Base-by-base conservation (phyloP, 768 basidiomycete genomes). In the Dioszegia aurantiaca region DNA sequence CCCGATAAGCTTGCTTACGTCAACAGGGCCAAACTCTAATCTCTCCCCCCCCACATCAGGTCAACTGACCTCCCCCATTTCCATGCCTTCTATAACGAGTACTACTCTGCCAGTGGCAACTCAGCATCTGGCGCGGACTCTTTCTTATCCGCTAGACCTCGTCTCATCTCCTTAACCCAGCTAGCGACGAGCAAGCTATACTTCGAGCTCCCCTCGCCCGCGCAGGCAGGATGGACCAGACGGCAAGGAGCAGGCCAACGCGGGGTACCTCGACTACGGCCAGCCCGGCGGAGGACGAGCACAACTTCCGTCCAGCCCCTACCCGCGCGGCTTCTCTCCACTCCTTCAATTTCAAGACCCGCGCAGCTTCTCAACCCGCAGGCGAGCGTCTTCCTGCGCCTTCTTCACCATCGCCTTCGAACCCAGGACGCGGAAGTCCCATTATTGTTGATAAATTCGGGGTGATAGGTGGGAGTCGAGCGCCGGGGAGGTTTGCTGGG, bases 281-380 rank as follows among this genome's bases (percentile, higher is more conserved):
- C 19, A 24, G 21, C n/a, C 23, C 44, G 4, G 44, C 4, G 9
- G 12, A 4, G 9, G 23, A 4, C 9, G 44, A 45, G 12, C 8
- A 17, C 28, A 28, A 28, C 28, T 30, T 5, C 24, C 60, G 70
- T 41, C 67, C 70, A 8, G 37, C 63, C 9, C 68, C 68, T 3
- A 55, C 58, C 6, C 53, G 70, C 26, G 55, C 68, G 9, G 59
- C 65, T 5, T 65, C 65, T 5, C 62, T 72, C 19, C 48, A 52
- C 5, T 45, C 64, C 2, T 58, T 39, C 26, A 41, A 57, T 1
- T 59, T 57, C 60, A 69, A 69, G 55, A 57, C 60, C 4, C 59
- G 70, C 39, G 70, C 70, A 23, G 55, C 70, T 2, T 72, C 70
- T 28, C 70, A 72, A 46, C 70, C 70, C 23, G 63, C 70, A 12